Base-by-base conservation (phyloP, 108 stramenopile species). In the Schizochytrium sp. region DNA sequence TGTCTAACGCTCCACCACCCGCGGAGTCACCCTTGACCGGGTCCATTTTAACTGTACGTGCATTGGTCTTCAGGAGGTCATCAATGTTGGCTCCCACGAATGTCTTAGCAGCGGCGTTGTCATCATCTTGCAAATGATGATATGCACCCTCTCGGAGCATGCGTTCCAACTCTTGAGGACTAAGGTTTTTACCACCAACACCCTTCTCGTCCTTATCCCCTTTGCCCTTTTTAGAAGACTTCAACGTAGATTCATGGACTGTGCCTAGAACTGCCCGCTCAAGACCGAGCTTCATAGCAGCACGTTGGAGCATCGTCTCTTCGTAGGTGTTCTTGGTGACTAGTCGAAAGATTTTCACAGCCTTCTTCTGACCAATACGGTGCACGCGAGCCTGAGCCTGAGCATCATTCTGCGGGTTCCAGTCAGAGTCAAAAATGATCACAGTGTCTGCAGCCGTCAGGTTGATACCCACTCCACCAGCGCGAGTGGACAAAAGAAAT, bases 381-480 rank as follows among this genome's bases (percentile, higher is more conserved):
- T 99, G 99, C 87, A 97, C 98, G 72, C 98, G 95, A 13, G 97
- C 98, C 92, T 97, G 97, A 19, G 98, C 99, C 92, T 99, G 99
- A 15, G 98, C 97, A 91, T 99, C 99, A 90, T 98, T 98, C 93
- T 99, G 99, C 40, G 99, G 99, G 89, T 99, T 99, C 99, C 99
- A 99, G 90, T 99, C 99, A 87, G 94, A 94, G 89, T 97, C 95
- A 88, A 95, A 96, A 61, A 97, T 96, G 44, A 92, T 91, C 15
- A 72, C 72, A 10, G 88, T 72, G 91, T 97, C 97, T 2, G 99
- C 99, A 4, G 99, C 98, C 15, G 98, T 98, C 47, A 99, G 91
- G 91, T 99, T 99, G 93, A 99, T 99, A 56, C 99, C 99, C 58
- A 98, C 98, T n/a, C 99, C 99, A 56, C 99, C 96, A 15, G 97